Conservation (phyloP, 768 basidiomycete species). For the Lactarius psammicola region DNA sequence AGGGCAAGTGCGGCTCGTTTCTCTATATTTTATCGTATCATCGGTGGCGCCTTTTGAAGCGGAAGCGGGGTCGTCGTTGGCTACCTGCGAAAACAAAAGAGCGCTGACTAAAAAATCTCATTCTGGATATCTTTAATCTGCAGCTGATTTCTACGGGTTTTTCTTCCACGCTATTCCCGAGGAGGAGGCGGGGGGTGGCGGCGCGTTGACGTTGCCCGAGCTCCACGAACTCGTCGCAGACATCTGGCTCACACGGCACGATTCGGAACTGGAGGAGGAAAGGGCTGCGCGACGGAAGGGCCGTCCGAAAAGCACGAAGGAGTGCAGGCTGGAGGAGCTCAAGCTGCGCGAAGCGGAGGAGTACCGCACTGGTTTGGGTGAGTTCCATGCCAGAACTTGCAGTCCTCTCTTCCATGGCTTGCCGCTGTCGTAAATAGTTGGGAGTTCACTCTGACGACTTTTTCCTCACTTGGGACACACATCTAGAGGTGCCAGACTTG, state of each 20-base stretch:
- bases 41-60: neutral
- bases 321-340: slow-evolving; percentile 66
- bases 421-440: neutral
- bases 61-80: no score
- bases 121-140: neutral
- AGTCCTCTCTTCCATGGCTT: neutral
- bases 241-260: slow-evolving; percentile 72
- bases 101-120: neutral
- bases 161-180: slow-evolving; percentile 72
- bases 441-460: neutral
- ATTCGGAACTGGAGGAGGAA: slow-evolving; percentile 63
- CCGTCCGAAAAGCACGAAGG: slow-evolving; percentile 68
- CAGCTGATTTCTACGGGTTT: slow-evolving; percentile 73
- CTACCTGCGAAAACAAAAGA: neutral
- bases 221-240: slow-evolving; percentile 63
- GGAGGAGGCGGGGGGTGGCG: slow-evolving; percentile 32
- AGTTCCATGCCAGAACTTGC: slow-evolving; percentile 29
- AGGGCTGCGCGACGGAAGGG: slow-evolving; percentile 63
- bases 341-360: slow-evolving; percentile 65
- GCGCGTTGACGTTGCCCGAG: slow-evolving; percentile 55
- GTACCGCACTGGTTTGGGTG: slow-evolving; percentile 82
- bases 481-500: slow-evolving; percentile 72
- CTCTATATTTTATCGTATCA: slow-evolving; percentile 14
- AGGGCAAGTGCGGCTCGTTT: slow-evolving; percentile 42
- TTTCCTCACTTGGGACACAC: neutral